Base-by-base conservation (phyloP, 2,329 filamentous ascomycete genomes). In the Aureobasidium sp. region DNA sequence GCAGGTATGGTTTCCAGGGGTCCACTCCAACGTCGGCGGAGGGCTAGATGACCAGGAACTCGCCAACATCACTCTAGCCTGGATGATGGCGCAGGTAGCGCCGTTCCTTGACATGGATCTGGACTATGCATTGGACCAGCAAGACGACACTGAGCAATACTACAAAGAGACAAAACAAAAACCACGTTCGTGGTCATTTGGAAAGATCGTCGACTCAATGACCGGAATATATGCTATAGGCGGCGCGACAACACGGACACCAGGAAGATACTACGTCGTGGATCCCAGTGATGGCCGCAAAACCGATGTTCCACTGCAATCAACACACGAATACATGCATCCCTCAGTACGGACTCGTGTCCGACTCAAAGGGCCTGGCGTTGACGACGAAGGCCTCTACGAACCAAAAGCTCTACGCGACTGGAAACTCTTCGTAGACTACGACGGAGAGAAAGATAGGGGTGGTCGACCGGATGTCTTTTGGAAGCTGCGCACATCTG, bases 81-180 rank as follows among this genome's bases (percentile, higher is more conserved):
- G 81, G 81, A 83, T 84, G 81, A 80, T 83, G 67, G 75, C 76
- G 56, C 79, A 82, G 62, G 69, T 82, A 48, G 72, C 76, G 58
- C 74, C 75, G 1, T 78, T 79, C 48, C 67, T 79, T 62, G 78
- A 80, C 63, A 75, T 81, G 67, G 72, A 79, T 58, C 70, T 74
- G 4, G 75, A 78, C 49, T 80, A 79, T 64, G 63, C 80, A 17
- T 73, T 79, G 27, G 76, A 79, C 64, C 74, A 79, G 59, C 76
- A 78, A 61, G 76, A 78, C 22, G 69, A 74, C 29, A 78, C 75
- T 7, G 74, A 76, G 8, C 69, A 72, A 39, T 78, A 76, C 64
- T 81, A 80, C 66, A 71, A 75, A 39, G 71, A 73, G 29, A 65
- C 70, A 0, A 70, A 73, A n/a, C 68, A 78, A 60, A 73, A 72